Percentiles rank a stretch among this genome's conserved stretches.
Evolutionary conservation across 805 yeast genomes (phyloP).

Genomic region (Wilhelminamyces savonicus): DNA sequence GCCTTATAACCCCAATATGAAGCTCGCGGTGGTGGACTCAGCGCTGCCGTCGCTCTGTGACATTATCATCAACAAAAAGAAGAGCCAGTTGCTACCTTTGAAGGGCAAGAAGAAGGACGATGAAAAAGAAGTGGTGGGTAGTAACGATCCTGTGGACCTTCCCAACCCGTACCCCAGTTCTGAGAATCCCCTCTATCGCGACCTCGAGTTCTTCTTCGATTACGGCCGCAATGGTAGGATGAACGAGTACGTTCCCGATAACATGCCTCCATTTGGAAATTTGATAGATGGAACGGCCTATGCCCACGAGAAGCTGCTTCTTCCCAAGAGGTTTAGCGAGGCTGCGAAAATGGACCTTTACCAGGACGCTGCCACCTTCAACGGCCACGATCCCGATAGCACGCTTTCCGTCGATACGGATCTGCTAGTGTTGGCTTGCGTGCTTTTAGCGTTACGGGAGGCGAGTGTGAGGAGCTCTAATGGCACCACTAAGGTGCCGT

Average conservation of each 20-base stretch:
- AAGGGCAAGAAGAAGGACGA: constrained; percentile 6
- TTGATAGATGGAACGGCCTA: constrained; percentile 24
- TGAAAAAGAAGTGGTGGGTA: neutral
- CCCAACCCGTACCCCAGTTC: constrained; percentile 26
- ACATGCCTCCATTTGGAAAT: constrained; percentile 34
- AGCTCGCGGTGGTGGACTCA: constrained; percentile 27
- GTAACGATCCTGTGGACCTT: constrained; percentile 1
- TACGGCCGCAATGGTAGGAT: too few relatives aligned
- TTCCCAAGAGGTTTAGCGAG: constrained; percentile 34
- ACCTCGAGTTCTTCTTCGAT: constrained; percentile 5
- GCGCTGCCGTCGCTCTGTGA: constrained; percentile 32
- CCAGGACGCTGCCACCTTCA: constrained; percentile 16
- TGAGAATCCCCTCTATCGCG: constrained; percentile 15
- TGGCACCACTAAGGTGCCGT: neutral
- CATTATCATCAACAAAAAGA: constrained; percentile 22
- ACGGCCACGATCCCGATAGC: constrained; percentile 12
- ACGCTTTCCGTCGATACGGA: constrained; percentile 28
- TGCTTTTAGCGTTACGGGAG: constrained; percentile 28
- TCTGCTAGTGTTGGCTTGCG: constrained; percentile 23
- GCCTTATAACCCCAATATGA: constrained; percentile 27
- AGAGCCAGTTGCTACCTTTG: constrained; percentile 18
- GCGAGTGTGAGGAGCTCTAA: constrained; percentile 18
- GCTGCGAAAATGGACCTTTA: constrained; percentile 29
- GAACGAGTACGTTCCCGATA: constrained; percentile 16
- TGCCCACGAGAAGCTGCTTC: constrained; percentile 8